Evolutionary conservation across 2,329 filamentous ascomycete genomes (phyloP).

Genomic region (Colletotrichum abscissum): DNA sequence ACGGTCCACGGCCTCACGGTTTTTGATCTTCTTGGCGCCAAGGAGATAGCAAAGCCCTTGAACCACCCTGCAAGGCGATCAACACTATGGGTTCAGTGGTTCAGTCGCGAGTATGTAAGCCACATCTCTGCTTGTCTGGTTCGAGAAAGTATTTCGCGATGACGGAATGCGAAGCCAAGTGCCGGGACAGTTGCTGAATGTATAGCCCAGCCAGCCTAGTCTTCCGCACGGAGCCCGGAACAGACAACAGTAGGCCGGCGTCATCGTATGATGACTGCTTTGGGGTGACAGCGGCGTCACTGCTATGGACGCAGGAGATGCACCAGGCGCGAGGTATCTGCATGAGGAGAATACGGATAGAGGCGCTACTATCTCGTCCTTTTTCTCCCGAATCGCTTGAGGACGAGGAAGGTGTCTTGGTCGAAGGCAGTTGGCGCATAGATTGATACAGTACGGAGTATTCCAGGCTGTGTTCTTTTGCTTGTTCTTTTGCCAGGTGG

Average conservation of each 20-base stretch:
- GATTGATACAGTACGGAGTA: not conserved
- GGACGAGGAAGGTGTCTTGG: not conserved
- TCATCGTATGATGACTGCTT: not conserved
- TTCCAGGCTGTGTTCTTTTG: not conserved
- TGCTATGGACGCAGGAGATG: not conserved
- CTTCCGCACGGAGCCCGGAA: conserved; percentile 9
- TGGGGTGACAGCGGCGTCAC: not conserved
- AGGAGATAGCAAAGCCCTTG: not conserved
- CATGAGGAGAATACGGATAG: not conserved
- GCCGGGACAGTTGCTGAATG: not conserved
- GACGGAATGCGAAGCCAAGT: not conserved
- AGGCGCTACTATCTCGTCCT: not conserved
- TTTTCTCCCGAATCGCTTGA: not conserved
- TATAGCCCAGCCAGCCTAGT: not conserved
- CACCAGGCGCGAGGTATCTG: not conserved
- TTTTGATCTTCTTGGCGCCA: not conserved
- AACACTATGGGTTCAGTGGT: not conserved
- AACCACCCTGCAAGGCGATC: not conserved
- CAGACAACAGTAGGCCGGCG: not conserved
- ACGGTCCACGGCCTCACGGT: not conserved
- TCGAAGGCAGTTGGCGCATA: not conserved
- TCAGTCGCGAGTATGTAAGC: not conserved
- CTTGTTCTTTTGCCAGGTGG: not conserved
- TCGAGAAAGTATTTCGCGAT: not conserved
- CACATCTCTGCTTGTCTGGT: not conserved